These are phyloP conservation scores for Biscogniauxia mediterranea DNA, from an alignment of 2,329 filamentous ascomycete genomes.

Conservation along the genomic window DNA sequence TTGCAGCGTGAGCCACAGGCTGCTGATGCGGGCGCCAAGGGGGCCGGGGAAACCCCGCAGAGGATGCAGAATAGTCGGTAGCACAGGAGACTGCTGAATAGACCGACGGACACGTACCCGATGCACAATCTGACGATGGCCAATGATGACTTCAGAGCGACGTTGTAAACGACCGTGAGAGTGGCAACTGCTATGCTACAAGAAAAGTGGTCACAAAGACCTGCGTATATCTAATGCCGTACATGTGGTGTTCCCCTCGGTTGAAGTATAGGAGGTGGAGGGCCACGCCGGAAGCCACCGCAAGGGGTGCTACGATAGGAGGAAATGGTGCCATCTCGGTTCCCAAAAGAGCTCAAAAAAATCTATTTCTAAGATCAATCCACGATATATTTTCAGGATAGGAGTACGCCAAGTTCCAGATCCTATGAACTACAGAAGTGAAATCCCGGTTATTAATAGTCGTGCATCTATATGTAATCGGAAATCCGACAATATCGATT, in stretches of 20 bases:
- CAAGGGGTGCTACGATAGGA: too few species aligned
- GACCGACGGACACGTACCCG: background rate
- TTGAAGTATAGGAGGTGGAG: background rate
- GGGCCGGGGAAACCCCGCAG: background rate
- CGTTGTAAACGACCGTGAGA: too few species aligned
- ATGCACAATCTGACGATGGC: background rate
- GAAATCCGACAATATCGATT: too few species aligned
- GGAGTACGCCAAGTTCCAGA: too few species aligned
- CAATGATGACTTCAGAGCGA: background rate
- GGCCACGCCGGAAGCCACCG: background rate
- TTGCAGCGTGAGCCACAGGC: background rate
- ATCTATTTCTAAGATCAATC: too few species aligned
- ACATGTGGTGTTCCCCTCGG: background rate
- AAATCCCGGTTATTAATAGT: too few species aligned
- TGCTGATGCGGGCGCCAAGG: background rate
- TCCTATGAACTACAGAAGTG: too few species aligned
- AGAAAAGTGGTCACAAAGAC: background rate
- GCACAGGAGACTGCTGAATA: background rate
- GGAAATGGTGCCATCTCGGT: too few species aligned
- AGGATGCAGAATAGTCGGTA: background rate
- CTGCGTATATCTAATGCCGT: background rate
- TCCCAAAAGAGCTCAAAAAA: too few species aligned
- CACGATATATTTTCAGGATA: too few species aligned
- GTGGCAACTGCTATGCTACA: too few species aligned
- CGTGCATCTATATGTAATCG: too few species aligned